phyloP scores from a whole-genome alignment of 495 filamentous ascomycete genomes.

The Hypoxylon rickii region DNA sequence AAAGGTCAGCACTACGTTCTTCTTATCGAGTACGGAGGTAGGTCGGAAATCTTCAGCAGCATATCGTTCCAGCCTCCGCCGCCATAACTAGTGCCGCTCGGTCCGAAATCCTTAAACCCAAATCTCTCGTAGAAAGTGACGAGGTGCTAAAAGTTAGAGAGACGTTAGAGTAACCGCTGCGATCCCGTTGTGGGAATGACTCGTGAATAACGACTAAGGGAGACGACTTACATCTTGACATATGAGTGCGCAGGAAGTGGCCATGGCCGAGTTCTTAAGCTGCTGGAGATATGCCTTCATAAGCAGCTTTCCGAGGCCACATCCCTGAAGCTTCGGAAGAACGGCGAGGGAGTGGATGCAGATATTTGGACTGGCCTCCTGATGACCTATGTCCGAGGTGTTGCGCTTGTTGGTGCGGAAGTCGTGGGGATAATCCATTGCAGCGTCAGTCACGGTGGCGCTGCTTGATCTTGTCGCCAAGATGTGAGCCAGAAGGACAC shows the following conservation, averaged over 20 bases:
- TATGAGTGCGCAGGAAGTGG: conserved; percentile 75
- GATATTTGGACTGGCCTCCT: conserved; percentile 73
- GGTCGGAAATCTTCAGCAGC: conserved; percentile 40
- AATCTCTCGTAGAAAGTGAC: conserved; percentile 76
- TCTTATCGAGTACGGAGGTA: conserved; percentile 5
- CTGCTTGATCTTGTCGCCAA: conserved; percentile 71
- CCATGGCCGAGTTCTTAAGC: conserved; percentile 62
- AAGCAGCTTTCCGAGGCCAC: conserved; percentile 75
- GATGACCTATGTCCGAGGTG: conserved; percentile 56
- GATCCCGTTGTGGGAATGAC: too few relatives aligned
- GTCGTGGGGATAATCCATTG: conserved; percentile 73
- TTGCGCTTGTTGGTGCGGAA: conserved; percentile 54
- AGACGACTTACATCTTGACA: conserved; percentile 63
- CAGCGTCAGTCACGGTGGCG: conserved; percentile 68
- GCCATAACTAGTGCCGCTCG: conserved; percentile 66
- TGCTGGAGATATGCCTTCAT: conserved; percentile 77
- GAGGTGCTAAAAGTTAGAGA: conserved; percentile 51
- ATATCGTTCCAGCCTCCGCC: conserved; percentile 84
- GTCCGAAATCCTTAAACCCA: conserved; percentile 71
- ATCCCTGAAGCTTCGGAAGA: conserved; percentile 71
- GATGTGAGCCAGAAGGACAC: conserved; percentile 79
- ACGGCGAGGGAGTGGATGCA: conserved; percentile 84
- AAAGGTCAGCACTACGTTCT: neutral
- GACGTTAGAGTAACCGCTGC: neutral
- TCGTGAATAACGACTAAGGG: neutral